Evolutionary conservation across 2,329 filamentous ascomycete genomes (phyloP), one percentile per base, ranked within the genome.

Genomic region (Fusarium sp.): DNA sequence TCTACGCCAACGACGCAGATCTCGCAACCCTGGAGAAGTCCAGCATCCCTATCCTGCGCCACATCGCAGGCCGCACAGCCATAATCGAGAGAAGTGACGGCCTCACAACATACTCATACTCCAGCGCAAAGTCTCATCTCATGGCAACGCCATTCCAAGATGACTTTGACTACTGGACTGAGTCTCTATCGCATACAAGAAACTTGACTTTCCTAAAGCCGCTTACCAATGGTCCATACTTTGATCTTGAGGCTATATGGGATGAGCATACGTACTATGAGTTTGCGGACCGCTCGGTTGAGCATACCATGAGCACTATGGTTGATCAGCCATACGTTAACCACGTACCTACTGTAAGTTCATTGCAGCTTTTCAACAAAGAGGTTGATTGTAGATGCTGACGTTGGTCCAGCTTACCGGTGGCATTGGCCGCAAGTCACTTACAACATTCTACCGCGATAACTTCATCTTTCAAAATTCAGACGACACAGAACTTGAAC

Each of bases 231-330:
- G 93, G 92, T 0, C 92, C 92, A 0, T 88, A 86, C 68, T 94
- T 95, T 76, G 91, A 95, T 72, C 87, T 95, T 14, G 93, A 95
- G 78, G 86, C 87, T 3, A 91, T 95, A 54, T 95, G 93, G 93
- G 92, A 94, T 13, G 92, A 95, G 80, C 92, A 95, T 78, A 92
- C 91, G 0, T 86, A 86, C 47, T 92, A 88, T 73, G 92, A 95
- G 78, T 95, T 95, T 78, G 89, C 81, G 3, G 89, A 91, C 61
- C 86, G 92, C 16, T 89, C 89, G 5, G 92, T 94, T 0, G 89
- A 90, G 69, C 88, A 90, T 71, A 95, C 92, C 0, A 95, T 95
- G 92, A 86, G 85, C n/a, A 95, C 92, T 0, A 95, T 95, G 92
- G 92, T 94, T 4, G 86, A 91, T 53, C 90, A 94, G 79, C 93